These are phyloP conservation scores for Eutrema heterophyllum DNA, from an alignment of 345 rosid species.

Conservation along the genomic window DNA sequence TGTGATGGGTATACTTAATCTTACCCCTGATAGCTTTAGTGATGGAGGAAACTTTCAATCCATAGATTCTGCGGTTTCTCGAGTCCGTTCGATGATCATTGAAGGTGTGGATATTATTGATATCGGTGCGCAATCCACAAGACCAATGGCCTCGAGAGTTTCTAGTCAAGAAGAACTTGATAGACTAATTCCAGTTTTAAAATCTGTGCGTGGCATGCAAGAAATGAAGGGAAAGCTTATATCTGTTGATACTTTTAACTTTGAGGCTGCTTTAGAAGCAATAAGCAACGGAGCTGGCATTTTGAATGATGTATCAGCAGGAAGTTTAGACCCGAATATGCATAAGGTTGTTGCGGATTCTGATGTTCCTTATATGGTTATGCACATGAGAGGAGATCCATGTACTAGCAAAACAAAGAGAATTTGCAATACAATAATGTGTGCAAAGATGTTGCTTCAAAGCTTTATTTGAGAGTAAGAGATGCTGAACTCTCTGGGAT, in stretches of 20 bases:
- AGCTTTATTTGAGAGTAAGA: constrained; percentile 42
- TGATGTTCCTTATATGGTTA: constrained; percentile 56
- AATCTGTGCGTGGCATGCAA: constrained; percentile 19
- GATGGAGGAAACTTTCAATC: constrained; percentile 73
- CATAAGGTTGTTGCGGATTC: constrained; percentile 38
- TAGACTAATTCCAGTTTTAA: constrained; percentile 30
- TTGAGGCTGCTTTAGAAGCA: constrained; percentile 74
- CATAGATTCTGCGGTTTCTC: constrained; percentile 56
- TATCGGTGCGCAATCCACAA: background rate
- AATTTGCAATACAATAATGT: constrained; percentile 57
- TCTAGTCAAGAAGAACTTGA: background rate
- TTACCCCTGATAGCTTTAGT: constrained; percentile 86
- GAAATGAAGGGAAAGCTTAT: background rate
- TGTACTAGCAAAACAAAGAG: constrained; percentile 56
- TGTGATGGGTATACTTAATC: constrained; percentile 77
- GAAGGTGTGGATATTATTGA: background rate
- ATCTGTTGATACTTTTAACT: constrained; percentile 32
- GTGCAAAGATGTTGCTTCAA: constrained; percentile 53
- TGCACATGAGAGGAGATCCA: constrained; percentile 95
- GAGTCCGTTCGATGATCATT: constrained; percentile 25
- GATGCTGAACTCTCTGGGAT: constrained; percentile 61
- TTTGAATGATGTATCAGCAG: constrained; percentile 71
- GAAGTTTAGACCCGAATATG: constrained; percentile 58
- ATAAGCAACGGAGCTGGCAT: constrained; percentile 65
- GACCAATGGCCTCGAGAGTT: background rate